Evolutionary conservation across 2,329 filamentous ascomycete genomes (phyloP).

Genomic region (Leptographium wingfieldii): DNA sequence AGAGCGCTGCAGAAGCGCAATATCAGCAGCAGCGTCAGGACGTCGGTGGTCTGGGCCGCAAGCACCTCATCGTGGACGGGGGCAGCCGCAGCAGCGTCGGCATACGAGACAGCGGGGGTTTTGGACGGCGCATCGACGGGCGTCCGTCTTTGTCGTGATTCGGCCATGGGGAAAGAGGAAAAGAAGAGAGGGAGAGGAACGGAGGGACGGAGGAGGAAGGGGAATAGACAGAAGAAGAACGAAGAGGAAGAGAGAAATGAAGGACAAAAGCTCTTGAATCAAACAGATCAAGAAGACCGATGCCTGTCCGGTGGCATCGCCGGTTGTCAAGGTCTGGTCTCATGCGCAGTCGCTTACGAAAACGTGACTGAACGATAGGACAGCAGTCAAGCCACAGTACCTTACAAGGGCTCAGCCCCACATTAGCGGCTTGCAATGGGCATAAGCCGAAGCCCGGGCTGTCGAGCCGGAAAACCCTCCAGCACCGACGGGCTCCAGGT

Average conservation of each 20-base stretch:
- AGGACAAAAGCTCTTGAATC: too few species aligned
- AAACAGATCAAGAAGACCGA: too few species aligned
- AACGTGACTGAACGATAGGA: background rate
- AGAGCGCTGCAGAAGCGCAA: conserved; percentile 73
- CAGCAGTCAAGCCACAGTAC: background rate
- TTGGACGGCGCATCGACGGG: background rate
- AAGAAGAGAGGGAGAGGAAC: background rate
- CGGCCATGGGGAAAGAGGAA: background rate
- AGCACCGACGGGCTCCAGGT: background rate
- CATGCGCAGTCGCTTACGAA: background rate
- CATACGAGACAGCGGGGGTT: background rate
- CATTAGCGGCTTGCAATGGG: background rate
- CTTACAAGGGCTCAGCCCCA: background rate
- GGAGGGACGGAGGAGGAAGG: background rate
- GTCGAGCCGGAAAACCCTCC: background rate
- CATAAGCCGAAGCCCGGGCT: background rate
- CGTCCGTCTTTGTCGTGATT: background rate
- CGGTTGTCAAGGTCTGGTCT: too few species aligned
- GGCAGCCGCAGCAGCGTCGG: conserved; percentile 1
- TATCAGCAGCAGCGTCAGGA: conserved; percentile 36
- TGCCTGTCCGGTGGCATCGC: too few species aligned
- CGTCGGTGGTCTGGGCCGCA: conserved; percentile 21
- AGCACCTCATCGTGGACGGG: conserved; percentile 17
- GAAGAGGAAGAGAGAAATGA: too few species aligned
- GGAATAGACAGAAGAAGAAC: background rate